These are phyloP conservation scores for Asterochloris sp. DNA, from an alignment of 139 green algal species.

Conservation along the genomic window DNA sequence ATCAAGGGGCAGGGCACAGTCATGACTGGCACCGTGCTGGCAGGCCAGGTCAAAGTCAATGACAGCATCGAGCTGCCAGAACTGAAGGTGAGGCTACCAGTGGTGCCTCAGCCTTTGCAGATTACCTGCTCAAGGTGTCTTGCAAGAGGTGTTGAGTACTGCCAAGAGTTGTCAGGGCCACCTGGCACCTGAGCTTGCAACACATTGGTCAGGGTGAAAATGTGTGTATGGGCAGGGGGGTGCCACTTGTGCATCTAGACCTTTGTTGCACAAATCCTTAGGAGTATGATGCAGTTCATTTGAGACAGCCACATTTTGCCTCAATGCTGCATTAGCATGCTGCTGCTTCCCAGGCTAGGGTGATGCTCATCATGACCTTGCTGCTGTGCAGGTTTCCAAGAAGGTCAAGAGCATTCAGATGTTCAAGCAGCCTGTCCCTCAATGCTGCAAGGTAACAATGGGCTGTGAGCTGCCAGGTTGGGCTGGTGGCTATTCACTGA, in stretches of 20 bases:
- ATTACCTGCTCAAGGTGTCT: background rate
- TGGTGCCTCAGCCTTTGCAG: conserved; percentile 21
- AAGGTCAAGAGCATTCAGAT: conserved; percentile 92
- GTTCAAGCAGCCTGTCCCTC: conserved; percentile 70
- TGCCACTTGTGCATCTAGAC: too few relatives aligned
- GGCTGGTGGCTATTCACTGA: too few relatives aligned
- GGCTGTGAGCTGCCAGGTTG: background rate
- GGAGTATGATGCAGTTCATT: too few relatives aligned
- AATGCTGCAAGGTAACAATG: background rate
- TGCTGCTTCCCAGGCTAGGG: too few relatives aligned
- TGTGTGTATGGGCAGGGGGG: too few relatives aligned
- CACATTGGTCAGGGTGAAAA: too few relatives aligned
- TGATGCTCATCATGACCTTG: background rate
- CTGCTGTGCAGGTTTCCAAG: conserved; percentile 12
- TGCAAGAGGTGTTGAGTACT: too few relatives aligned
- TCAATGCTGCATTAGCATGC: too few relatives aligned
- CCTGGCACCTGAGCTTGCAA: too few relatives aligned
- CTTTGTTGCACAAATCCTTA: too few relatives aligned
- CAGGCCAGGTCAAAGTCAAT: conserved; percentile 47
- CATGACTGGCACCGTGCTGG: conserved; percentile 81
- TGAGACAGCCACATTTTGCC: too few relatives aligned
- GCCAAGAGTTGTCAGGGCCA: too few relatives aligned
- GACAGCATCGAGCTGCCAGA: conserved; percentile 83
- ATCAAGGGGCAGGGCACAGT: conserved; percentile 92
- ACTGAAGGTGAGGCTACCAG: conserved; percentile 47